Conservation (phyloP, 2,329 filamentous ascomycete genomes). For the Cladosporium sphaerospermum region DNA sequence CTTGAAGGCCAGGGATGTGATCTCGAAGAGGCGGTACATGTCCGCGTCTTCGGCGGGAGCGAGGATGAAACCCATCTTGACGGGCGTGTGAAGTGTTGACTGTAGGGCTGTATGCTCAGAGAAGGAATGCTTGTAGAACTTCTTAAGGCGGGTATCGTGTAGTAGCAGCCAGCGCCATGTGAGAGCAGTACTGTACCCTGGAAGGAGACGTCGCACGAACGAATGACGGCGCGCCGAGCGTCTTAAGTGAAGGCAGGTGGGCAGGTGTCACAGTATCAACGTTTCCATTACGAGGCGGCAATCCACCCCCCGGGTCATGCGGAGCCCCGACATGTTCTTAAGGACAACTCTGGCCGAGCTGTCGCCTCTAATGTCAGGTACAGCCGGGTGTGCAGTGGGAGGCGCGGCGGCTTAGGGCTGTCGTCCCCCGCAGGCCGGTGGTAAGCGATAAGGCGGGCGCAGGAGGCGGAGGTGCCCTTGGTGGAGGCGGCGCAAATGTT, state of each 20-base stretch:
- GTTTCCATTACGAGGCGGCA: conserved; percentile 4
- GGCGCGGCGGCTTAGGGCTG: not conserved
- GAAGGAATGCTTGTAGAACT: too few species aligned
- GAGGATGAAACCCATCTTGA: conserved; percentile 18
- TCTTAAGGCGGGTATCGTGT: not conserved
- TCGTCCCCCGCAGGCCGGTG: not conserved
- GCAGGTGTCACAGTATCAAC: not conserved
- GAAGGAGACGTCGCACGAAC: not conserved
- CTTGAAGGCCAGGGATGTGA: conserved; percentile 23
- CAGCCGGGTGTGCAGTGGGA: not conserved
- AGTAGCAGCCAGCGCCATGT: not conserved
- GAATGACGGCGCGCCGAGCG: not conserved
- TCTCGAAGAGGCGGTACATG: conserved; percentile 26
- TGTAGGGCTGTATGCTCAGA: not conserved
- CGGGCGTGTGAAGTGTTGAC: not conserved
- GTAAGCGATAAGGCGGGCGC: not conserved
- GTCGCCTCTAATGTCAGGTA: not conserved
- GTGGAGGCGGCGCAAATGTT: not conserved
- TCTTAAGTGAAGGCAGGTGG: not conserved
- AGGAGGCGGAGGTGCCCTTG: not conserved
- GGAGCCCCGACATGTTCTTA: not conserved
- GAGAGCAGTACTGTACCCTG: not conserved
- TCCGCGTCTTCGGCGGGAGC: conserved; percentile 24
- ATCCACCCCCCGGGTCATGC: conserved; percentile 3
- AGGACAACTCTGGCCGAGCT: too few species aligned